Evolutionary conservation across 2,329 filamentous ascomycete species (phyloP), one percentile per base, ranked within the genome.

Genomic region (Fusarium verticillioides): DNA sequence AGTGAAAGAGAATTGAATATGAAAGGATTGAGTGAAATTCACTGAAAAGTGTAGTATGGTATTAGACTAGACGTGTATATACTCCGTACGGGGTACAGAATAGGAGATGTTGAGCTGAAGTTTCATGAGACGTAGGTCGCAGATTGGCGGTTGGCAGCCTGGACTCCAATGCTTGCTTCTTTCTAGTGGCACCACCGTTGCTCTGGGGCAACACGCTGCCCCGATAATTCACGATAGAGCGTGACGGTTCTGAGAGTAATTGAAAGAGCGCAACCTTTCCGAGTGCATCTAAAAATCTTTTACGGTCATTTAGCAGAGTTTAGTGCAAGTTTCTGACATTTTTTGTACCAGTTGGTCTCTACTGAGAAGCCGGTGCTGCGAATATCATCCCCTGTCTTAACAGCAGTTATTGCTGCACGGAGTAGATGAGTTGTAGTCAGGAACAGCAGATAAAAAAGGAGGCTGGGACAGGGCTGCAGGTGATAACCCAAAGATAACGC

Each of bases 401-500:
- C 81, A 77, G 15, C 68, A 75, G 61, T 79, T 80, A 82, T 78
- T 81, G 72, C 56, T 67, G 30, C 43, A 47, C 70, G 69, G 81
- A 81, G 81, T 78, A 75, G 65, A 59, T 19, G 23, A 53, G 70
- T 62, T 57, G 59, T 8, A 39, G 43, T 39, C 39, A 52, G 59
- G 61, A 42, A 65, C 36, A 42, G 56, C 19, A 65, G 54, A 68
- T 67, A 66, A 77, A 75, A 74, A 61, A 72, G 56, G 78, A 74
- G 79, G 80, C 74, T 80, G 78, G 79, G 71, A 78, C 76, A 79
- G 77, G 79, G 66, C 49, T 54, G 59, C 67, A 75, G 69, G 60
- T 67, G 73, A 61, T 52, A 59, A 50, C 63, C 66, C 49, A 66
- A 42, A 63, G 59, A 63, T 47, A 49, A 54, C 56, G 34, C 36